Percentiles rank a stretch among this genome's conserved stretches.
phyloP scores from a whole-genome alignment of 2,329 filamentous ascomycete species.

The Knufia fluminis region DNA sequence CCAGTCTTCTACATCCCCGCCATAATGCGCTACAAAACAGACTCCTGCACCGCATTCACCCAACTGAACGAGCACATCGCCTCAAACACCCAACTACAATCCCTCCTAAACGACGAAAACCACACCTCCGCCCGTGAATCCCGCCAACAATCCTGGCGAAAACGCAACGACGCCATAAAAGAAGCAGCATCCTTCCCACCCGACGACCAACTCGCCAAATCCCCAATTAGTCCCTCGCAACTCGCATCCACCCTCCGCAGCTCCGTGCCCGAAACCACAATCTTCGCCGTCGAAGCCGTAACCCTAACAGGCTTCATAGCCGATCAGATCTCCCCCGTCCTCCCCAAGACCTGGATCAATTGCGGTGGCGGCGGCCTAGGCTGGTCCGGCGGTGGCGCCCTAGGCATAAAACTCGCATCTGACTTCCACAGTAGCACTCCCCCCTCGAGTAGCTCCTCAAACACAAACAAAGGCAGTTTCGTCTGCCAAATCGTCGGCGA shows the following conservation, averaged over 20 bases:
- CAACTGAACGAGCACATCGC: conserved; percentile 59
- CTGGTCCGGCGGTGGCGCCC: conserved; percentile 66
- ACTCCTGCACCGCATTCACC: conserved; percentile 54
- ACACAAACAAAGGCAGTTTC: conserved; percentile 45
- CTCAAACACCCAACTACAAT: conserved; percentile 34
- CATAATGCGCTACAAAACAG: conserved; percentile 56
- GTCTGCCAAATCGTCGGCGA: conserved; percentile 59
- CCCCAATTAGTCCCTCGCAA: conserved; percentile 51
- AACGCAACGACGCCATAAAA: conserved; percentile 52
- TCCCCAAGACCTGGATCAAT: conserved; percentile 69
- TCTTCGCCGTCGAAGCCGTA: conserved; percentile 70
- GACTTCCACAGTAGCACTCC: conserved; percentile 32
- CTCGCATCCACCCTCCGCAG: conserved; percentile 48
- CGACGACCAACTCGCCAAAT: conserved; percentile 47
- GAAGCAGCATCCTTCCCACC: conserved; percentile 45
- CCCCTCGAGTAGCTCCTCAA: conserved; percentile 5
- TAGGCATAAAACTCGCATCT: conserved; percentile 67
- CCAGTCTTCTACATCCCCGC: conserved; percentile 63
- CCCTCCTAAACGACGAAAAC: conserved; percentile 30
- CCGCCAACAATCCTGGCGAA: conserved; percentile 48
- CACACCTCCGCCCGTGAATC: conserved; percentile 32
- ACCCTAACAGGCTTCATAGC: conserved; percentile 59
- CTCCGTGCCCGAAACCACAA: conserved; percentile 53
- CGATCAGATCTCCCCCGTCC: conserved; percentile 59
- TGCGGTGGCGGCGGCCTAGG: conserved; percentile 72